phyloP scores from a whole-genome alignment of 169 alveolate species.

The Theileria annulata region DNA sequence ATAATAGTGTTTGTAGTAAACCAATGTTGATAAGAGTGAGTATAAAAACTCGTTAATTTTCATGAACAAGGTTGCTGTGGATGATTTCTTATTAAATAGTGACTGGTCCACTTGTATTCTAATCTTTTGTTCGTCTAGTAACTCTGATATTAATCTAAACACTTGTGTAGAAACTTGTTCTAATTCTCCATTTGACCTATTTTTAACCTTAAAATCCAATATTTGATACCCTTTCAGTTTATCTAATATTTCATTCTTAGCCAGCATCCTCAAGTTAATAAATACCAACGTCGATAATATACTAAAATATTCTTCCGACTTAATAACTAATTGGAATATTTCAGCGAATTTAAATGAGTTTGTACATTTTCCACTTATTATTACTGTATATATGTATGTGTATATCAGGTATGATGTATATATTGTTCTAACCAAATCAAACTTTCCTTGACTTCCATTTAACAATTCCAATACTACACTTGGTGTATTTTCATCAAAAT shows the following conservation, averaged over 20 bases:
- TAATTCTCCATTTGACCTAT: background rate
- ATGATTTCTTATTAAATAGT: background rate
- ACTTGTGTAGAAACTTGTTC: background rate
- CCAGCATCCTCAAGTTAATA: background rate
- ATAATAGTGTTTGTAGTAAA: conserved; percentile 1
- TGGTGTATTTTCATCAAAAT: background rate
- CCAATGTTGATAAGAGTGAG: conserved; percentile 7
- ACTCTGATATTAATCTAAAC: background rate
- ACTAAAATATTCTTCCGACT: background rate
- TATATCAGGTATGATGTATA: background rate
- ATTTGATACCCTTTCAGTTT: background rate
- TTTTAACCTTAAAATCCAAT: background rate
- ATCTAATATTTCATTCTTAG: background rate
- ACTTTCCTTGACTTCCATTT: background rate
- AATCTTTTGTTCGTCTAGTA: background rate
- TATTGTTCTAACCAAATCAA: background rate
- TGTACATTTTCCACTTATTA: background rate
- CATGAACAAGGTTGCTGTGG: background rate
- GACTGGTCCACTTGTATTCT: background rate
- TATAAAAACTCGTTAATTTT: background rate
- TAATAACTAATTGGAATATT: background rate
- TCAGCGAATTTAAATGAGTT: background rate
- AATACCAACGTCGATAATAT: background rate
- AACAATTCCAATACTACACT: background rate
- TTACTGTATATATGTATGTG: background rate